Conservation (phyloP, 2,329 filamentous ascomycete species). For the Aspergillus sp. region DNA sequence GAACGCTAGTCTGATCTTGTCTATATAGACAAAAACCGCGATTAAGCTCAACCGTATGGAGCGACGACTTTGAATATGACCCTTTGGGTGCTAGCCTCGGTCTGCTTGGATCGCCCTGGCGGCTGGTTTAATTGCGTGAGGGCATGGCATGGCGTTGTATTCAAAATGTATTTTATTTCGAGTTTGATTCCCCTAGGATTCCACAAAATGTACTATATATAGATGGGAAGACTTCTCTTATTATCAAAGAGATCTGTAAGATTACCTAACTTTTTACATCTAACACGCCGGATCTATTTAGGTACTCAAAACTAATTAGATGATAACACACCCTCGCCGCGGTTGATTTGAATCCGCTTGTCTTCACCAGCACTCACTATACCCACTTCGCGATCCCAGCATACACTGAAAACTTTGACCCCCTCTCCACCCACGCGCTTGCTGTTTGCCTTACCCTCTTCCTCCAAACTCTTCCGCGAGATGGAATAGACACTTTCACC, state of each 20-base stretch:
- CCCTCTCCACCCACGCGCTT: conserved; percentile 73
- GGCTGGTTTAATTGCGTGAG: conserved; percentile 19
- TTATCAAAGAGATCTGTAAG: background rate
- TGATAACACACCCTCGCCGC: conserved; percentile 54
- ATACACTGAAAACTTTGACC: conserved; percentile 84
- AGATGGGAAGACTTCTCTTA: conserved; percentile 9
- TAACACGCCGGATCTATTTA: conserved; percentile 30
- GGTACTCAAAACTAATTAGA: conserved; percentile 28
- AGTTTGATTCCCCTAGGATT: conserved; percentile 9
- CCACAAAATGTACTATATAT: conserved; percentile 22
- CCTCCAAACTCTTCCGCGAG: conserved; percentile 69
- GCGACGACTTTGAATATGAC: conserved; percentile 42
- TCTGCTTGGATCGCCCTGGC: conserved; percentile 23
- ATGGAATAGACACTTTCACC: conserved; percentile 77
- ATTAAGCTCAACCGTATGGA: conserved; percentile 60
- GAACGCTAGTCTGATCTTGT: background rate
- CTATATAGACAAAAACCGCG: conserved; percentile 56
- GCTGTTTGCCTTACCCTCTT: conserved; percentile 58
- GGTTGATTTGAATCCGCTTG: conserved; percentile 90
- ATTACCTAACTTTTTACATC: conserved; percentile 31
- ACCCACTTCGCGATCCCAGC: conserved; percentile 81
- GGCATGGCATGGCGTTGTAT: conserved; percentile 22
- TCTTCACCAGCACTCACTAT: conserved; percentile 93
- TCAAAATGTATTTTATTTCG: conserved; percentile 13
- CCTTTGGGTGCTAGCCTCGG: conserved; percentile 9